Evolutionary conservation across 345 rosid genomes (phyloP), one percentile per base, ranked within the genome.

Genomic region (Psidium guajava): DNA sequence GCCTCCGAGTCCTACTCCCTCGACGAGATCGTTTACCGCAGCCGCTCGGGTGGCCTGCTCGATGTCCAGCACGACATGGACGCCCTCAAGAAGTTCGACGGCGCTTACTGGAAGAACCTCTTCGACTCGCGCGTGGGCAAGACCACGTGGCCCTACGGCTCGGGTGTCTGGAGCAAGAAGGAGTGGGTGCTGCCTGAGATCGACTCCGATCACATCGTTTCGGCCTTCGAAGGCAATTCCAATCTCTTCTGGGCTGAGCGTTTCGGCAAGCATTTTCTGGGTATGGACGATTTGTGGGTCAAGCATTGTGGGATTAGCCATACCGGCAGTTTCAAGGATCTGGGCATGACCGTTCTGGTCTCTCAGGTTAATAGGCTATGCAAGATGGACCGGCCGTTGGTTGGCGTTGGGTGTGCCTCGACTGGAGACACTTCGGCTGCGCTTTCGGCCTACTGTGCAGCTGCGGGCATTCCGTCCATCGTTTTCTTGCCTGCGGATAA

Each of bases 391-490:
- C 87, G 92, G 27, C 98, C 98, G 1, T 91, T 96, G 5, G 95
- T 94, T 3, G 99, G 99, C 1, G 99, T 95, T 0, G 99, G 99
- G 69, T 96, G 99, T 73, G 99, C 99, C 10, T 96, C 99, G 86
- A 96, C 99, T 0, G 99, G 99, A 2, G 98, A 96, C 82, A 96
- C 99, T 1, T 96, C 99, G 1, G 99, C 99, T 3, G 98, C 99
- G 16, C 88, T 96, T 0, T 93, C 98, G 0, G 99, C 99, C 1
- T 94, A 96, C 75, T 95, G 99, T 21, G 99, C 99, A 0, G 85
- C 99, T 18, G 98, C 99, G 0, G 98, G 98, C 28, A 96, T 96
- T 58, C 99, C 99, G 1, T 96, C 99, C 0, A 94, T 96, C 9
- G 99, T 96, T 27, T 94, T 96, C 83, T 89, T 96, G 75, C 99